Percentiles rank a stretch among this genome's conserved stretches.
Evolutionary conservation across 208 protist genomes (phyloP).

Genomic region (Endotrypanum monterogeii): DNA sequence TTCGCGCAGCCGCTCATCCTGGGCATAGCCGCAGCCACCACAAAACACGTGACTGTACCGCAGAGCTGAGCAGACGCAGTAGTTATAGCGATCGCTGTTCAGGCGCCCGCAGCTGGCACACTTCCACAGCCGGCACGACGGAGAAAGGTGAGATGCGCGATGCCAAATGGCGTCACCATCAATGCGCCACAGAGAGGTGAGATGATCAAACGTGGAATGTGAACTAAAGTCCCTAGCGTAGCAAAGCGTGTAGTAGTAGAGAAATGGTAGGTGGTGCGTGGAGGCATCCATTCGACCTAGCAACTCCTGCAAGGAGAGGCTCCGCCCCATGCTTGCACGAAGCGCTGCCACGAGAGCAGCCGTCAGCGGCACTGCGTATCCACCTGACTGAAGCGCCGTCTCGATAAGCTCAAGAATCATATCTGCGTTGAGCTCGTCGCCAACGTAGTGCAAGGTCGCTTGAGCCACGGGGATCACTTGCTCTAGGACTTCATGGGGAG

Average conservation of each 20-base stretch:
- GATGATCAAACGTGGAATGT: constrained; percentile 56
- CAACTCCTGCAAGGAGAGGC: constrained; percentile 52
- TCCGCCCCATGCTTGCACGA: constrained; percentile 24
- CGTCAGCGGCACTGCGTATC: constrained; percentile 25
- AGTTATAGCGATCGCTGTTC: constrained; percentile 91
- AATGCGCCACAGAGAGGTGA: constrained; percentile 68
- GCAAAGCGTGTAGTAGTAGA: constrained; percentile 80
- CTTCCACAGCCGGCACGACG: constrained; percentile 75
- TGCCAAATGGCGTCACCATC: constrained; percentile 46
- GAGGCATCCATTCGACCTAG: constrained; percentile 54
- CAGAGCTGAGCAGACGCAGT: constrained; percentile 86
- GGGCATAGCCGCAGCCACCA: constrained; percentile 59
- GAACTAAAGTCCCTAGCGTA: constrained; percentile 58
- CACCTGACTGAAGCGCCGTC: constrained; percentile 44
- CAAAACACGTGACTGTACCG: constrained; percentile 78
- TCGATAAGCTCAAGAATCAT: constrained; percentile 76
- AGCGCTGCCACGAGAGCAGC: constrained; percentile 26
- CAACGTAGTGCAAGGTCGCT: constrained; percentile 52
- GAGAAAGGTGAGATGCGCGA: constrained; percentile 43
- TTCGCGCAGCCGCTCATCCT: constrained; percentile 69
- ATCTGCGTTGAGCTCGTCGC: constrained; percentile 87
- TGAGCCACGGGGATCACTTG: constrained; percentile 59
- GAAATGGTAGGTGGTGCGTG: constrained; percentile 67
- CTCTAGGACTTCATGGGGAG: constrained; percentile 54
- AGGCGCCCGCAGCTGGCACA: constrained; percentile 73